phyloP scores from a whole-genome alignment of 192 early-diverging fungal genomes.

The Backusella macrospora region DNA sequence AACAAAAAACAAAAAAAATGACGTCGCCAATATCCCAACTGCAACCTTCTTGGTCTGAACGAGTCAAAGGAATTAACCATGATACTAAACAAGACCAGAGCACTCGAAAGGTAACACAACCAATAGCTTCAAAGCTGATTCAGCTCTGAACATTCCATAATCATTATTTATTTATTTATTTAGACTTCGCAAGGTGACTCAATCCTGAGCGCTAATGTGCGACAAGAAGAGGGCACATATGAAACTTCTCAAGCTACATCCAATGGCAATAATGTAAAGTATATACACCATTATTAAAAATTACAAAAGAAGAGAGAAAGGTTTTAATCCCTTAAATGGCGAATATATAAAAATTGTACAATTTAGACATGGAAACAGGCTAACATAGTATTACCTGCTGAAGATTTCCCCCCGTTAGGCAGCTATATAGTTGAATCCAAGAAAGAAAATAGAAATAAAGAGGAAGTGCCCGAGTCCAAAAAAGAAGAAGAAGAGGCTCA shows the following conservation, averaged over 20 bases:
- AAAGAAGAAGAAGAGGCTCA: not conserved
- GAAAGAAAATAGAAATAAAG: not conserved
- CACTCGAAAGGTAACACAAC: not conserved
- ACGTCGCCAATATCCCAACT: not conserved
- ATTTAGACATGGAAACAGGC: not conserved
- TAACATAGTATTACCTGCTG: not conserved
- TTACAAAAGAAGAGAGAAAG: too few species aligned
- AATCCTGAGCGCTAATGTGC: not conserved
- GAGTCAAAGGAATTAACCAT: not conserved
- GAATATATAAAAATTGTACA: not conserved
- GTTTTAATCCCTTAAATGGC: not conserved
- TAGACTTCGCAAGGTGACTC: not conserved
- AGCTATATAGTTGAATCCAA: not conserved
- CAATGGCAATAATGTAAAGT: not conserved
- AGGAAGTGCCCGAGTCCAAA: not conserved
- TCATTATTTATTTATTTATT: not conserved
- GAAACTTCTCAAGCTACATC: not conserved
- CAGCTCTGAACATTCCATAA: not conserved
- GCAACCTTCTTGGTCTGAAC: not conserved
- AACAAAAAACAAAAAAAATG: constrained; percentile 6
- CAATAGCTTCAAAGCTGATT: not conserved
- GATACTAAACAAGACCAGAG: too few species aligned
- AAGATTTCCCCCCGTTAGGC: not conserved
- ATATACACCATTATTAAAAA: not conserved
- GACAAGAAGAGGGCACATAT: too few species aligned